Conservation (phyloP, 805 yeast species). For the Candida loeiensis region DNA sequence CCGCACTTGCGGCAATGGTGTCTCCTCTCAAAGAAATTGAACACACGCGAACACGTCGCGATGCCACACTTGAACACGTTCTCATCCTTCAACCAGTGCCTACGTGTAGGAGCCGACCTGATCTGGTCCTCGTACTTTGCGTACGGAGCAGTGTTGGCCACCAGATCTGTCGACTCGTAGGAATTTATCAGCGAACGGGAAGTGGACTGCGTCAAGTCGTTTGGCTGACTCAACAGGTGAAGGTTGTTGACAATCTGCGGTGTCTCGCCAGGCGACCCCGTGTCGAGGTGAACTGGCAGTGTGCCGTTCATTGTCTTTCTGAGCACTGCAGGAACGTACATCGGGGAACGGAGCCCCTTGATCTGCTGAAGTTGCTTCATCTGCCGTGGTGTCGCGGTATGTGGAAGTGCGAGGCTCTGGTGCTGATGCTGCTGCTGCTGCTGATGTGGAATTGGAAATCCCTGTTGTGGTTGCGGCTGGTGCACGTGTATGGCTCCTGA, state of each 20-base stretch:
- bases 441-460: constrained; percentile 8
- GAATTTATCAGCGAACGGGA: constrained; percentile 27
- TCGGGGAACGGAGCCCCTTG: constrained; percentile 76
- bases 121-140: constrained; percentile 19
- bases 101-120: constrained; percentile 48
- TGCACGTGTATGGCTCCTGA: constrained; percentile 3
- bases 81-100: constrained; percentile 75
- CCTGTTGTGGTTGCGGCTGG: constrained; percentile 5
- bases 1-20: constrained; percentile 89
- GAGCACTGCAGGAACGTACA: constrained; percentile 88
- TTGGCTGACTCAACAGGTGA: constrained; percentile 5
- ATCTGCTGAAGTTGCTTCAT: constrained; percentile 50
- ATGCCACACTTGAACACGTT: constrained; percentile 57
- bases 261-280: constrained; percentile 9
- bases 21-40: constrained; percentile 73
- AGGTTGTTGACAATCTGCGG: constrained; percentile 8
- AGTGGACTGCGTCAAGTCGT: constrained; percentile 12
- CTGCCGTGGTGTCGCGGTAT: constrained; percentile 1
- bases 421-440: constrained; percentile 5
- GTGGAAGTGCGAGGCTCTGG: constrained; percentile 1
- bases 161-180: constrained; percentile 28
- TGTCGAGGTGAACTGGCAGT: constrained; percentile 7
- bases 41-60: constrained; percentile 53
- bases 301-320: constrained; percentile 34
- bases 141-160: constrained; percentile 14